Percentiles rank a stretch among this genome's conserved stretches.
Conservation (phyloP, 2,329 filamentous ascomycete genomes). For the Aspergillus alliaceus region DNA sequence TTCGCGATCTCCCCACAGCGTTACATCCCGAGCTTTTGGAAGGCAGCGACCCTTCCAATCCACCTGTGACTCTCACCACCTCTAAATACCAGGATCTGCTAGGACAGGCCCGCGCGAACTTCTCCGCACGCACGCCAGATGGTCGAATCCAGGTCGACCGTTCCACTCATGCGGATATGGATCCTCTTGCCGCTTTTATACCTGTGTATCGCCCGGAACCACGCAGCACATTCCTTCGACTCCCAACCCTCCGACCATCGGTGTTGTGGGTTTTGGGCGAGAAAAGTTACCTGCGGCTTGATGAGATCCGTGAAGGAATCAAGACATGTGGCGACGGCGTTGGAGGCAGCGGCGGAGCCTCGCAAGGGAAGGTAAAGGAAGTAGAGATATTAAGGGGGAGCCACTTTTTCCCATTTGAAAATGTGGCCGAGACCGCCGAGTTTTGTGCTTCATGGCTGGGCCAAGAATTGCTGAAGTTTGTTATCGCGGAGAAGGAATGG, state of each 20-base stretch:
- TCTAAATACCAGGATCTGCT: conserved; percentile 5
- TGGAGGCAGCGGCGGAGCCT: conserved; percentile 52
- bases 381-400: conserved; percentile 10
- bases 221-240: not conserved
- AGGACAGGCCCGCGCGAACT: not conserved
- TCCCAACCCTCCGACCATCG: conserved; percentile 17
- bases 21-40: conserved; percentile 1
- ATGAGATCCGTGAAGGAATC: conserved; percentile 25
- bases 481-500: not conserved
- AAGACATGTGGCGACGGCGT: conserved; percentile 30
- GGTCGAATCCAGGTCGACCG: not conserved
- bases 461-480: not conserved
- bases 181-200: not conserved
- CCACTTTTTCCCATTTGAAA: conserved; percentile 4
- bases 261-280: conserved; percentile 30
- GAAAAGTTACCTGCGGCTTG: conserved; percentile 7
- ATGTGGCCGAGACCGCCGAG: not conserved
- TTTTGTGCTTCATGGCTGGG: not conserved
- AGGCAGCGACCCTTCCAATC: not conserved
- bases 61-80: conserved; percentile 7
- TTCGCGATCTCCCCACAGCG: conserved; percentile 9
- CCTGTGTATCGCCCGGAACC: conserved; percentile 5
- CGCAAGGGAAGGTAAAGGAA: conserved; percentile 32
- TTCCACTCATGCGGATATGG: not conserved
- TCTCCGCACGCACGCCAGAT: not conserved